phyloP scores from a whole-genome alignment of 306 rosid genomes.

The Cyamopsis tetragonoloba region DNA sequence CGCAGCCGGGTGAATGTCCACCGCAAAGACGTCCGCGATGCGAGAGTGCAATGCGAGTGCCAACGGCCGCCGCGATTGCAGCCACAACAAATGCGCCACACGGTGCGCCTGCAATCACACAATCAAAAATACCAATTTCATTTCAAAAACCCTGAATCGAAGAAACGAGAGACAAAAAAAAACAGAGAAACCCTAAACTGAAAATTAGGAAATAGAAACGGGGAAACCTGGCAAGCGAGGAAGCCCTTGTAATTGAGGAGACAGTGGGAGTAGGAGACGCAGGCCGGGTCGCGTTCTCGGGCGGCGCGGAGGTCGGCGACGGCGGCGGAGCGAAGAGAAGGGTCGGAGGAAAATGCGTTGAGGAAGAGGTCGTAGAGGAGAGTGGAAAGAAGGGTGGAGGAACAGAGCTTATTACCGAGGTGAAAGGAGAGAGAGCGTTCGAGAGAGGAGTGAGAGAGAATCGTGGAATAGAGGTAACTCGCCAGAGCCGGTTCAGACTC shows the following conservation, averaged over 20 bases:
- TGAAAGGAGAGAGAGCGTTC: constrained; percentile 81
- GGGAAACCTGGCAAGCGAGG: constrained; percentile 74
- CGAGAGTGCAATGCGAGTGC: constrained; percentile 87
- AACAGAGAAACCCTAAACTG: background rate
- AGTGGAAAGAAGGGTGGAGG: constrained; percentile 87
- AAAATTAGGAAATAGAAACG: background rate
- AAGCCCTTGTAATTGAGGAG: constrained; percentile 93
- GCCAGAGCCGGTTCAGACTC: constrained; percentile 94
- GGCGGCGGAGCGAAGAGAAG: constrained; percentile 58
- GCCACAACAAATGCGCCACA: constrained; percentile 79
- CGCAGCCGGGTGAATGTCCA: constrained; percentile 94
- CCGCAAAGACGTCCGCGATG: constrained; percentile 76
- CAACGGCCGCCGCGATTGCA: constrained; percentile 67
- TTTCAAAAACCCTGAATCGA: background rate
- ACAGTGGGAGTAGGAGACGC: constrained; percentile 85
- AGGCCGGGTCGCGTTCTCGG: constrained; percentile 78
- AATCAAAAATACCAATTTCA: background rate
- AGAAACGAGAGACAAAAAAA: no score
- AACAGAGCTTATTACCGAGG: constrained; percentile 87
- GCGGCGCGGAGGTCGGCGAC: constrained; percentile 82
- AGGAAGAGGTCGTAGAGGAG: constrained; percentile 90
- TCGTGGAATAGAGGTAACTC: constrained; percentile 89
- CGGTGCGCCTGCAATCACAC: constrained; percentile 62
- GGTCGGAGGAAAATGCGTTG: constrained; percentile 63
- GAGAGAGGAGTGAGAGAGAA: constrained; percentile 73